A percentile compares a stretch with the other conserved stretches of the same genome.
These are phyloP conservation scores for Sphagnum fallax DNA, from an alignment of 228 moss, liverwort and hornwort species.

Conservation along the genomic window DNA sequence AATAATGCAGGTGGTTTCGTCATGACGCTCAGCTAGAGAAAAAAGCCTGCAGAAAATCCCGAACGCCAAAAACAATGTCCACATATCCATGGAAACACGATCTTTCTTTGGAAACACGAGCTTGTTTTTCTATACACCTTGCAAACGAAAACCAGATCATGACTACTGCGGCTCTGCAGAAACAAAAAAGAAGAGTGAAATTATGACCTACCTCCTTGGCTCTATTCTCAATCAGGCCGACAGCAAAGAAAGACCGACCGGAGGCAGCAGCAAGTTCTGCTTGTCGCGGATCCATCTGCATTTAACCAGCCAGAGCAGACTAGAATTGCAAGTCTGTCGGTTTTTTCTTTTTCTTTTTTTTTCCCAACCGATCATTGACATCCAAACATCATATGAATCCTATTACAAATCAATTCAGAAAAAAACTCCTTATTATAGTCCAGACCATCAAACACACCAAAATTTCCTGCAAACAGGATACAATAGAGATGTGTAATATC, in stretches of 20 bases:
- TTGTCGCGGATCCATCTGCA: too few relatives aligned
- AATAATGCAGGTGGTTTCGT: background rate
- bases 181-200: background rate
- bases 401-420: too few relatives aligned
- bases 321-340: too few relatives aligned
- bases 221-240: slow-evolving; percentile 77
- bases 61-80: too few relatives aligned
- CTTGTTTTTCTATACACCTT: background rate
- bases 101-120: background rate
- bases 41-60: background rate
- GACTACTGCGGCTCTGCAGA: background rate
- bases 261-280: slow-evolving; percentile 1
- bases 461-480: too few relatives aligned
- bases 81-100: background rate
- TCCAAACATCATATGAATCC: too few relatives aligned
- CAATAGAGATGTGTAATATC: too few relatives aligned
- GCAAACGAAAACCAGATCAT: background rate
- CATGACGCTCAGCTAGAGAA: background rate
- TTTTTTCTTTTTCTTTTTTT: too few relatives aligned
- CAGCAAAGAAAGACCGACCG: slow-evolving; percentile 30
- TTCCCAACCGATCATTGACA: too few relatives aligned
- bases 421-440: too few relatives aligned
- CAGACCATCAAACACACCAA: too few relatives aligned
- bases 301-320: too few relatives aligned
- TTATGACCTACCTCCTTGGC: slow-evolving; percentile 57